These are phyloP conservation scores for Lichtheimia corymbifera DNA, from an alignment of 371 early-diverging fungal species.

Conservation along the genomic window DNA sequence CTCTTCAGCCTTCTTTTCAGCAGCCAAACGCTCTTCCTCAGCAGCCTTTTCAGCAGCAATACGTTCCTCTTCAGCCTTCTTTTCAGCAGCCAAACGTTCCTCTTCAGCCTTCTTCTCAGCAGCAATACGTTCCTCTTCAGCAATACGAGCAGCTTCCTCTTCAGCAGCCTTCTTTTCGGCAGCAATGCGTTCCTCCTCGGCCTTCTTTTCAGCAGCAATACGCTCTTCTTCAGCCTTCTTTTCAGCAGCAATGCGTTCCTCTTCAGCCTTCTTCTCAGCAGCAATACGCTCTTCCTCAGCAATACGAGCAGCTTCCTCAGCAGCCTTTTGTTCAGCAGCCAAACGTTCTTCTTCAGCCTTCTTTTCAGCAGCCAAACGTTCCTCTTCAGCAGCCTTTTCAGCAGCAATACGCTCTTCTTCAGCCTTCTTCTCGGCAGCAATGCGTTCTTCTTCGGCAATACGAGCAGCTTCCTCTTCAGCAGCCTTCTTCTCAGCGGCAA, in stretches of 20 bases:
- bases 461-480: constrained; percentile 10
- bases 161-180: neutral
- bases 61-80: constrained; percentile 3
- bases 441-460: constrained; percentile 2
- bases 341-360: too few species aligned
- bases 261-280: too few species aligned
- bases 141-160: neutral
- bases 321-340: too few species aligned
- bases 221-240: too few species aligned
- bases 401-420: neutral
- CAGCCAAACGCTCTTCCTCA: neutral
- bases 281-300: too few species aligned
- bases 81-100: neutral
- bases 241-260: too few species aligned
- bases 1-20: neutral
- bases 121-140: neutral
- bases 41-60: constrained; percentile 10
- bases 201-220: too few species aligned
- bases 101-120: neutral
- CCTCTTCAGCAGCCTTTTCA: too few species aligned
- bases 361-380: neutral
- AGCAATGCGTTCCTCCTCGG: too few species aligned
- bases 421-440: neutral
- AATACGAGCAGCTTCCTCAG: too few species aligned
- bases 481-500: neutral